Conservation (phyloP, 2,329 filamentous ascomycete genomes). For the Clarireedia monteithiana region DNA sequence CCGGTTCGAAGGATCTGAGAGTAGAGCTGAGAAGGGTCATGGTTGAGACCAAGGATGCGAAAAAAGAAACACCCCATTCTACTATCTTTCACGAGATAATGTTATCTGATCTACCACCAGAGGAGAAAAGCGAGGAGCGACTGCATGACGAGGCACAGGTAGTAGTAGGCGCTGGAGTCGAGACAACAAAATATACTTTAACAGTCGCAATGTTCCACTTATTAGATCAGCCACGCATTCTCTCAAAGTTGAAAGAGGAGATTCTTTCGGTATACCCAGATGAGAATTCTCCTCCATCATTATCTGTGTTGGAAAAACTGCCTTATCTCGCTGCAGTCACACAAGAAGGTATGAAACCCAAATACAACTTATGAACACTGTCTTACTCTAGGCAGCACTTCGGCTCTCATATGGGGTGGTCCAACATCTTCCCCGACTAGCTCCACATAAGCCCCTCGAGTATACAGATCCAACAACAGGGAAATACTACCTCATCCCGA, state of each 20-base stretch:
- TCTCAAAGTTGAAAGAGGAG: conserved; percentile 30
- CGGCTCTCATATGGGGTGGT: conserved; percentile 29
- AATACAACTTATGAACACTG: background rate
- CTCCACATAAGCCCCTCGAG: conserved; percentile 15
- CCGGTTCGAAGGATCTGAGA: background rate
- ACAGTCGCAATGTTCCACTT: conserved; percentile 32
- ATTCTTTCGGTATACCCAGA: conserved; percentile 18
- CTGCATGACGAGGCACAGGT: conserved; percentile 30
- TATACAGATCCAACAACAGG: conserved; percentile 14
- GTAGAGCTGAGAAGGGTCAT: background rate
- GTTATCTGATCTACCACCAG: conserved; percentile 24
- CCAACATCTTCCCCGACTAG: conserved; percentile 23
- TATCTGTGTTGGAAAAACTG: conserved; percentile 22
- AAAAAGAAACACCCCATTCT: conserved; percentile 9
- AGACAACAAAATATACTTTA: conserved; percentile 31
- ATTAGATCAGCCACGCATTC: conserved; percentile 28
- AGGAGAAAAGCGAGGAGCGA: conserved; percentile 29
- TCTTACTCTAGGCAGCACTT: conserved; percentile 10
- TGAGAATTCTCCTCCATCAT: conserved; percentile 9
- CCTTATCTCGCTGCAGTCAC: conserved; percentile 29
- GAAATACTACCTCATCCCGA: conserved; percentile 13
- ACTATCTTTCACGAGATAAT: conserved; percentile 21
- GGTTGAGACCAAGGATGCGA: background rate
- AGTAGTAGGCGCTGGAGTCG: conserved; percentile 31
- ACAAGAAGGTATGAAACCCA: conserved; percentile 23